Conservation (phyloP, 306 rosid genomes). For the Ormosia semicastrata region DNA sequence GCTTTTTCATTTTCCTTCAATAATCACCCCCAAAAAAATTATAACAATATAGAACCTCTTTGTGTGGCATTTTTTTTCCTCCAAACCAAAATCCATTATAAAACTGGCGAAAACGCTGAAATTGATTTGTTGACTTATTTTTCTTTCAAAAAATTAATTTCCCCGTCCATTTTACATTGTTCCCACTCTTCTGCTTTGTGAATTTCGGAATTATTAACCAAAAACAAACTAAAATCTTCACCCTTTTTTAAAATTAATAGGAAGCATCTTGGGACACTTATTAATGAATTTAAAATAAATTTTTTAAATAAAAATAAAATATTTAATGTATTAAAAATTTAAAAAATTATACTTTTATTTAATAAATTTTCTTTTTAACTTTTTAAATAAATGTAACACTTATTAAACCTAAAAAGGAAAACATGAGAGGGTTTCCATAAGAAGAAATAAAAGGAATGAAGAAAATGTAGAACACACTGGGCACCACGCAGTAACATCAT, state of each 20-base stretch:
- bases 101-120: background rate
- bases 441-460: slow-evolving; percentile 1
- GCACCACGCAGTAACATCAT: slow-evolving; percentile 25
- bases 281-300: too few species aligned
- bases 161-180: background rate
- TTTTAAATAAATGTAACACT: too few species aligned
- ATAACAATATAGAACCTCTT: background rate
- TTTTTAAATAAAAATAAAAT: too few species aligned
- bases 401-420: background rate
- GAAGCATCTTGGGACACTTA: too few species aligned
- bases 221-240: too few species aligned
- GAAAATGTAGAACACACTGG: slow-evolving; percentile 22
- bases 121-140: background rate
- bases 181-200: too few species aligned
- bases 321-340: too few species aligned
- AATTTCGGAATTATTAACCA: too few species aligned
- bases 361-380: too few species aligned
- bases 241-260: too few species aligned
- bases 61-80: background rate
- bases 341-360: too few species aligned
- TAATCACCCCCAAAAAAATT: background rate
- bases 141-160: background rate
- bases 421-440: slow-evolving; percentile 13
- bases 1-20: background rate
- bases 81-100: background rate